phyloP scores from a whole-genome alignment of 2,329 filamentous ascomycete genomes.

The Verticillium longisporum region DNA sequence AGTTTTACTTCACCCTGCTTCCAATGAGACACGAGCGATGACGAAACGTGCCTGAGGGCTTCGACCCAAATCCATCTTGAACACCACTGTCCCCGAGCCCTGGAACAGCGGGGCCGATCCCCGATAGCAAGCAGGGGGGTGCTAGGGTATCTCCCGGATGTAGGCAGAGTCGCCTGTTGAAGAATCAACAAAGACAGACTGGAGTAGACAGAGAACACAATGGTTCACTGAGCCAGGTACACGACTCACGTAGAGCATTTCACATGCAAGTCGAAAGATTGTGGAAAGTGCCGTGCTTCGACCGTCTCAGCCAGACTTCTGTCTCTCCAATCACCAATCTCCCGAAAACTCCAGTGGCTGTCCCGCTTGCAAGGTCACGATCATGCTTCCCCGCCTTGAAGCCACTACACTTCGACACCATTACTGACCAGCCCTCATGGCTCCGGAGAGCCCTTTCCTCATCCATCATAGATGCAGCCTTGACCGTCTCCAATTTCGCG shows the following conservation, averaged over 20 bases:
- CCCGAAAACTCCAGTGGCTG: neutral
- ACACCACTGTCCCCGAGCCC: neutral
- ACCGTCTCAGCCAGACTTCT: neutral
- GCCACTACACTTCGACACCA: neutral
- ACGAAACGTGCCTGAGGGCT: neutral
- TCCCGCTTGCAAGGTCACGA: neutral
- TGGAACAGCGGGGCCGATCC: neutral
- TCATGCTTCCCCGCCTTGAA: neutral
- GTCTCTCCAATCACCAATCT: neutral
- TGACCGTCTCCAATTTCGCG: neutral
- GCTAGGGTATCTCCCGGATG: neutral
- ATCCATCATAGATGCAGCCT: neutral
- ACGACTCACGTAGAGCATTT: neutral
- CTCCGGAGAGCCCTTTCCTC: neutral
- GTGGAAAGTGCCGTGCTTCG: neutral
- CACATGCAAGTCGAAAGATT: neutral
- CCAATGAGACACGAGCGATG: neutral
- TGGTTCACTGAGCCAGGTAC: too few species aligned
- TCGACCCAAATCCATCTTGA: neutral
- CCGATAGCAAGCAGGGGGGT: neutral
- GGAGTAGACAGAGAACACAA: too few species aligned
- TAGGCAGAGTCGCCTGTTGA: too few species aligned
- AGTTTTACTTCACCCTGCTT: neutral
- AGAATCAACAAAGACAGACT: too few species aligned
- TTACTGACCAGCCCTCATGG: neutral